phyloP scores from a whole-genome alignment of 345 rosid genomes.

The Aquilaria yunnanensis region DNA sequence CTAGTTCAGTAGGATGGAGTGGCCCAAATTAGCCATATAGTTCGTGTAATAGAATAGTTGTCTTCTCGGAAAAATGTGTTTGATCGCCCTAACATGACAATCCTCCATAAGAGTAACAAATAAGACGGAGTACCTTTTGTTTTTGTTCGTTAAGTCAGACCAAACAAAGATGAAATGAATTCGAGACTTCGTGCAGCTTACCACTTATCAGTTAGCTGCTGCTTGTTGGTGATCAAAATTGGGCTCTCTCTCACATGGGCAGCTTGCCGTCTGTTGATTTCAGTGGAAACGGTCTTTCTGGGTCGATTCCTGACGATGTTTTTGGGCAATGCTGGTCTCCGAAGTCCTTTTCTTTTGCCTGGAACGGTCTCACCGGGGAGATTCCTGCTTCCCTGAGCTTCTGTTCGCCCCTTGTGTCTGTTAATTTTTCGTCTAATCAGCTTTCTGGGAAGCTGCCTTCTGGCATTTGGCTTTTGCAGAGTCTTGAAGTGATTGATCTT shows the following conservation, averaged over 20 bases:
- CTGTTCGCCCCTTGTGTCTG: slow-evolving; percentile 44
- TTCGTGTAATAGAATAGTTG: too few species aligned
- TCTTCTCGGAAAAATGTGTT: too few species aligned
- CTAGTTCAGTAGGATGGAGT: too few species aligned
- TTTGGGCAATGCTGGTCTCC: slow-evolving; percentile 79
- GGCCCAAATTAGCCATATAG: too few species aligned
- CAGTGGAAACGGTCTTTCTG: slow-evolving; percentile 61
- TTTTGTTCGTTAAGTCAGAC: too few species aligned
- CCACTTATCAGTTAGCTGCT: too few species aligned
- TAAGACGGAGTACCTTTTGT: too few species aligned
- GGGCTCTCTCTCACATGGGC: slow-evolving; percentile 28
- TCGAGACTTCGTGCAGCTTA: too few species aligned
- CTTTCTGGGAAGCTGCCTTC: slow-evolving; percentile 60
- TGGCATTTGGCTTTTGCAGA: slow-evolving; percentile 57
- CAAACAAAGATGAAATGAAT: too few species aligned
- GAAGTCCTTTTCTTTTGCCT: slow-evolving; percentile 55
- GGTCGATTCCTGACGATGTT: slow-evolving; percentile 56
- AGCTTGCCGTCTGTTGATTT: slow-evolving; percentile 56
- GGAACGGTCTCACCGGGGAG: slow-evolving; percentile 56
- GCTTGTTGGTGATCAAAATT: too few species aligned
- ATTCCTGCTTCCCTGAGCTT: slow-evolving; percentile 60
- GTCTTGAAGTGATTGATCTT: slow-evolving; percentile 56
- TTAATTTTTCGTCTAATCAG: slow-evolving; percentile 66
- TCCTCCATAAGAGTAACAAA: too few species aligned
- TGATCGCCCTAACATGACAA: too few species aligned